Percentiles rank a stretch among this genome's conserved stretches.
phyloP scores from a whole-genome alignment of 192 early-diverging fungal species.

The Phycomyces blakesleeanus region DNA sequence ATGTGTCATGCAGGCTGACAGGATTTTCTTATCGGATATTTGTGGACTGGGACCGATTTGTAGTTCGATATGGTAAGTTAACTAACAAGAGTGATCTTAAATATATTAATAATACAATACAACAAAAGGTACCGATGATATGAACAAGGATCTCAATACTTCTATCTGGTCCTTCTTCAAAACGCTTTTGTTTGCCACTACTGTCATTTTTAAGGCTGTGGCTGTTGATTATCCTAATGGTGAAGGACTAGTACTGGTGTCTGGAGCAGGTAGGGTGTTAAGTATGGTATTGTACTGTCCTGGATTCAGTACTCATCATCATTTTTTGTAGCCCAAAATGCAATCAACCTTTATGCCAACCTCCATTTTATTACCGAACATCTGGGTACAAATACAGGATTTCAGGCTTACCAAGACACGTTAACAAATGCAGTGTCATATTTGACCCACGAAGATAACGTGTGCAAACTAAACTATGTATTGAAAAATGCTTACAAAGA shows the following conservation, averaged over 20 bases:
- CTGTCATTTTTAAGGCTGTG: constrained; percentile 43
- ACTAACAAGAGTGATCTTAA: not conserved
- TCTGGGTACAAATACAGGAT: constrained; percentile 36
- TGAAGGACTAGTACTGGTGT: constrained; percentile 7
- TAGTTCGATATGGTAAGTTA: not conserved
- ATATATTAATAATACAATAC: not conserved
- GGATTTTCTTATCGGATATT: constrained; percentile 21
- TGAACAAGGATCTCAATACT: constrained; percentile 3
- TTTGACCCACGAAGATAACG: constrained; percentile 28
- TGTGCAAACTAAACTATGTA: constrained; percentile 18
- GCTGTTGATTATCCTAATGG: constrained; percentile 28
- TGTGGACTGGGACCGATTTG: constrained; percentile 28
- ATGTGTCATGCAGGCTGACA: constrained; percentile 1
- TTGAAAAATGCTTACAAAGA: constrained; percentile 20
- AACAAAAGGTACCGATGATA: not conserved
- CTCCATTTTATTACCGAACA: constrained; percentile 46
- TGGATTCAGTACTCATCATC: not conserved
- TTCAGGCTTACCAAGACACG: constrained; percentile 49
- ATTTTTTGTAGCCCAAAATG: constrained; percentile 20
- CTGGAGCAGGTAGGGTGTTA: constrained; percentile 12
- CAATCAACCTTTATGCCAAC: constrained; percentile 45
- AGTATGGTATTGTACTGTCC: not conserved
- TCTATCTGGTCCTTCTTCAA: constrained; percentile 47
- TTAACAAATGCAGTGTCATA: constrained; percentile 40
- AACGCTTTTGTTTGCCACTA: constrained; percentile 44